Percentiles rank a stretch among this genome's conserved stretches.
Conservation (phyloP, 768 basidiomycete genomes). For the Boletellus emodensis region DNA sequence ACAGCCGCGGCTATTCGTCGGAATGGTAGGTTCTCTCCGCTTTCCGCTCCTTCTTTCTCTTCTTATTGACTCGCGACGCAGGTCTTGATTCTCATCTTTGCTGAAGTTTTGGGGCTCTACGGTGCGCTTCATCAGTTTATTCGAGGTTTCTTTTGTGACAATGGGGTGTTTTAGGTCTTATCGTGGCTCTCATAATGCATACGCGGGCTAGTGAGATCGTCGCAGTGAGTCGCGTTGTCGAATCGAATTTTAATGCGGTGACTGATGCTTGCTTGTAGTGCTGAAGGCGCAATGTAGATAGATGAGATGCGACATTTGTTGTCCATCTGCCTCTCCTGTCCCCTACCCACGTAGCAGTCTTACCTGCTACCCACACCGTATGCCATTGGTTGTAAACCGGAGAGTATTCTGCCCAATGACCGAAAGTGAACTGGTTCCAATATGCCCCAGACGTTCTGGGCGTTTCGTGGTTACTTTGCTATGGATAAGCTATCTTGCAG, state of each 20-base stretch:
- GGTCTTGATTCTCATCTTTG: constrained; percentile 98
- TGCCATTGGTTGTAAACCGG: background rate
- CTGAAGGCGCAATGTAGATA: constrained; percentile 17
- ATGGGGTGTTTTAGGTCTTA: constrained; percentile 50
- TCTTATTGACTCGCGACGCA: constrained; percentile 23
- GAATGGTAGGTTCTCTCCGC: constrained; percentile 60
- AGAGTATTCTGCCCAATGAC: too few relatives aligned
- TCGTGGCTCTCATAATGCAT: constrained; percentile 96
- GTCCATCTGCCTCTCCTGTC: background rate
- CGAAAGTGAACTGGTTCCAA: background rate
- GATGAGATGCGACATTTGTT: constrained; percentile 8
- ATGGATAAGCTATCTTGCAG: too few relatives aligned
- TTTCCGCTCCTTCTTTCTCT: background rate
- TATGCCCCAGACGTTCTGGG: too few relatives aligned
- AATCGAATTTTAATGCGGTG: too few relatives aligned
- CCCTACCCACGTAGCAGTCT: constrained; percentile 6
- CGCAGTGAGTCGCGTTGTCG: constrained; percentile 7
- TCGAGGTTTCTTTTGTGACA: background rate
- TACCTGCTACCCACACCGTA: constrained; percentile 1
- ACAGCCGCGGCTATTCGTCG: constrained; percentile 90
- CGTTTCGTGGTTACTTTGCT: too few relatives aligned
- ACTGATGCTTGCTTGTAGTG: constrained; percentile 18
- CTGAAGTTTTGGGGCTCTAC: constrained; percentile 90
- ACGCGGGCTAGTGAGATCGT: constrained; percentile 47
- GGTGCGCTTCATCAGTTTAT: constrained; percentile 38